Conservation (phyloP, 345 rosid genomes). For the Citrus maxima region DNA sequence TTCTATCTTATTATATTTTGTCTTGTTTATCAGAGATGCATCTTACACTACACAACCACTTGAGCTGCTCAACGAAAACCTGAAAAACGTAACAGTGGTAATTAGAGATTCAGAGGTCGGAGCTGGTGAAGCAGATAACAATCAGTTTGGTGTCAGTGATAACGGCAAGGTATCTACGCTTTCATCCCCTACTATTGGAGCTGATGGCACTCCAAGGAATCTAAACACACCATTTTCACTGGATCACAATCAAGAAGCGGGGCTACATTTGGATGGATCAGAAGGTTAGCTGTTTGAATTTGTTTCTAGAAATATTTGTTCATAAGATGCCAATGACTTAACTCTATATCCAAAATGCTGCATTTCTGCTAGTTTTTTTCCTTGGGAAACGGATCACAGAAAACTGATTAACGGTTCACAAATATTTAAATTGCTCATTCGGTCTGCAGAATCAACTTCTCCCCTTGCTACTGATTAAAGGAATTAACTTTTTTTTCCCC, state of each 20-base stretch:
- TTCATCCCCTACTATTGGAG: constrained; percentile 33
- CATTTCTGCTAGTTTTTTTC: not conserved
- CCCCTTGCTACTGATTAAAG: not conserved
- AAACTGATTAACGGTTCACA: not conserved
- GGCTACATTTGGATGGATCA: constrained; percentile 46
- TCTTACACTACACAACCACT: constrained; percentile 95
- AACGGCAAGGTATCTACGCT: constrained; percentile 28
- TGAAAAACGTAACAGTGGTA: constrained; percentile 32
- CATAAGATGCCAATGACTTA: not conserved
- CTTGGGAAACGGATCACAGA: not conserved
- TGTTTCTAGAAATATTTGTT: not conserved
- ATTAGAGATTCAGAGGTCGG: constrained; percentile 44
- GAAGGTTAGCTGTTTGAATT: constrained; percentile 47
- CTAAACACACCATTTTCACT: constrained; percentile 21
- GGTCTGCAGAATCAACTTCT: not conserved
- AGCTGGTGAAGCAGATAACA: constrained; percentile 34
- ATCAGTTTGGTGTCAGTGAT: constrained; percentile 33
- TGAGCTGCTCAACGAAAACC: constrained; percentile 83
- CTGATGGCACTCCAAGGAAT: constrained; percentile 29
- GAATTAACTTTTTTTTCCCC: not conserved
- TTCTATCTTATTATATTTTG: constrained; percentile 9
- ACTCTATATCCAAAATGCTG: constrained; percentile 4
- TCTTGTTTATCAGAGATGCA: constrained; percentile 65
- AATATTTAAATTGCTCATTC: not conserved
- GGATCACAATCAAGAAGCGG: constrained; percentile 36